Evolutionary conservation across 805 yeast genomes (phyloP).

Genomic region (Kuraishia hungarica): DNA sequence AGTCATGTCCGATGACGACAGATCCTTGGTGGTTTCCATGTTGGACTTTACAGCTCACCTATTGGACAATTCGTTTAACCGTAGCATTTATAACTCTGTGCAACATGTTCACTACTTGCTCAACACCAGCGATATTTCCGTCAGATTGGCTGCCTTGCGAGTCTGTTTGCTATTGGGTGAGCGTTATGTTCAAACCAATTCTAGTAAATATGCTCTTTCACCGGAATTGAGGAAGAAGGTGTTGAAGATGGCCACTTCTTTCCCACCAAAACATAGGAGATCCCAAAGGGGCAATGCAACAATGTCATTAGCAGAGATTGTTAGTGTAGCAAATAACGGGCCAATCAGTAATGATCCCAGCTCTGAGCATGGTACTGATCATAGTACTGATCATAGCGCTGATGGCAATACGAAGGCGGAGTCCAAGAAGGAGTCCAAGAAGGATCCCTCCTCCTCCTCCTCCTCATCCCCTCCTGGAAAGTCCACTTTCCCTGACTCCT

Average conservation of each 20-base stretch:
- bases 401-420: no score
- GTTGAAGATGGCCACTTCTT: slow-evolving; percentile 37
- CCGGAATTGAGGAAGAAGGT: slow-evolving; percentile 34
- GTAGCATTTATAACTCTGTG: slow-evolving; percentile 59
- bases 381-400: no score
- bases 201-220: slow-evolving; percentile 34
- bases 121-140: slow-evolving; percentile 48
- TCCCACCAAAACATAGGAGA: slow-evolving; percentile 19
- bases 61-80: slow-evolving; percentile 60
- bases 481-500: slow-evolving; percentile 38
- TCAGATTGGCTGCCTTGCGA: slow-evolving; percentile 19
- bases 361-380: no score
- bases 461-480: no score
- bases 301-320: not conserved
- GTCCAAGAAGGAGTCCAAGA: no score
- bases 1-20: slow-evolving; percentile 38
- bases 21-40: slow-evolving; percentile 36
- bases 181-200: slow-evolving; percentile 40
- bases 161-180: slow-evolving; percentile 55
- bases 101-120: slow-evolving; percentile 52
- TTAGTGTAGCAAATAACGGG: not conserved
- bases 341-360: no score
- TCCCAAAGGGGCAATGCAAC: not conserved
- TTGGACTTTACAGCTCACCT: slow-evolving; percentile 54
- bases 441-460: no score